Evolutionary conservation across 306 rosid species (phyloP).

Genomic region (Mimosa bimucronata): DNA sequence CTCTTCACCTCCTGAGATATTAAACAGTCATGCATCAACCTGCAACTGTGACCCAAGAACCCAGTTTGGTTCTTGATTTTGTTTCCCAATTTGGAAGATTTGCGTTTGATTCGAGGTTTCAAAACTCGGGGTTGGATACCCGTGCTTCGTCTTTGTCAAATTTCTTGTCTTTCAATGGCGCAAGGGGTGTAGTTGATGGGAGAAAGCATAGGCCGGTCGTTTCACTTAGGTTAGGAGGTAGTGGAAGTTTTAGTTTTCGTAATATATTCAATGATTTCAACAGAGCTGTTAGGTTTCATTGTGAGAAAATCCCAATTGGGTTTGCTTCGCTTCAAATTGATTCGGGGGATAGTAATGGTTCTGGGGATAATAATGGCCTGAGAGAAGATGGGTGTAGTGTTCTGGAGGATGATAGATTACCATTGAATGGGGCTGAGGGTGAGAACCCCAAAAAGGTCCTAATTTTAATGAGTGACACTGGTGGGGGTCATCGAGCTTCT

Average conservation of each 20-base stretch:
- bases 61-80: slow-evolving; percentile 48
- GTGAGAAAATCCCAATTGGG: slow-evolving; percentile 66
- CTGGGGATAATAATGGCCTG: slow-evolving; percentile 42
- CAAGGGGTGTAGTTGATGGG: slow-evolving; percentile 27
- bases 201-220: slow-evolving; percentile 39
- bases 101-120: slow-evolving; percentile 45
- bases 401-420: slow-evolving; percentile 40
- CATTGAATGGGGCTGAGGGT: slow-evolving; percentile 44
- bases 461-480: slow-evolving; percentile 98
- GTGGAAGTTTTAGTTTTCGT: slow-evolving; percentile 49
- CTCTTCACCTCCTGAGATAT: not conserved
- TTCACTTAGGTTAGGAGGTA: slow-evolving; percentile 49
- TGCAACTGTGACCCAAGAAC: slow-evolving; percentile 56
- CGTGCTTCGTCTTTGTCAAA: slow-evolving; percentile 45
- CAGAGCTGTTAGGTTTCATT: slow-evolving; percentile 58
- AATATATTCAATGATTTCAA: slow-evolving; percentile 56
- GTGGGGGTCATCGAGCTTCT: slow-evolving; percentile 98
- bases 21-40: slow-evolving; percentile 54
- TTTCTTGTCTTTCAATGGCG: slow-evolving; percentile 44
- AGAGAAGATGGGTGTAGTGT: slow-evolving; percentile 46
- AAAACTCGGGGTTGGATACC: slow-evolving; percentile 40
- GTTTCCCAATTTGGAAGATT: slow-evolving; percentile 62
- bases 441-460: slow-evolving; percentile 67
- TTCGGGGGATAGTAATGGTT: slow-evolving; percentile 40
- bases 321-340: slow-evolving; percentile 61